Evolutionary conservation across 1,139 yeast species (phyloP), one percentile per base, ranked within the genome.

Genomic region (Pichia sp.): DNA sequence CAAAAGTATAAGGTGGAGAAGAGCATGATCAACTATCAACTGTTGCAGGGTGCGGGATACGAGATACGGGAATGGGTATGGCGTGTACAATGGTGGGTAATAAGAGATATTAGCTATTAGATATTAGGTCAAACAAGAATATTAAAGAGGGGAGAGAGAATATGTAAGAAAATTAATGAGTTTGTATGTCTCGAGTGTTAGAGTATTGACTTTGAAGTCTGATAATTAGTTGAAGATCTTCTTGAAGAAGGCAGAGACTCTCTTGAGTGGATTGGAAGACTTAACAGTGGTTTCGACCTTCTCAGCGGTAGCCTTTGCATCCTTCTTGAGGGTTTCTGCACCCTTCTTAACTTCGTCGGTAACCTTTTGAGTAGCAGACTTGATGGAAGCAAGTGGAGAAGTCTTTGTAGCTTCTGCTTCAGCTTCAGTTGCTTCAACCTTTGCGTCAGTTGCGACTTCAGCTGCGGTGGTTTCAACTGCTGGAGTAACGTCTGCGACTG

Each of bases 281-380:
- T 20, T 22, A 10, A 16, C 21, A 18, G 14, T 16, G 6, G 16
- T 17, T 43, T 32, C 38, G 39, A 38, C 40, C 37, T 47, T 30
- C 40, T 45, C 41, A 26, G 39, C 31, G 9, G 45, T 40, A 14
- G 36, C 22, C 16, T 34, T 34, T 14, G 34, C 22, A 29, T 37
- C 30, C 22, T 36, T 40, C 35, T 49, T 34, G 13, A 35, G 38
- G 15, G 41, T 38, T 15, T 44, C 46, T 19, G 37, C 47, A 14
- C 32, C 45, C 19, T 38, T 35, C 29, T 36, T 37, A 19, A 35
- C 30, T 24, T 37, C 46, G 5, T 29, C 39, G 31, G 28, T 38
- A 9, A 26, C 35, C 22, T 40, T 40, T 9, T 40, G 17, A 17
- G 39, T 38, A 22, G 45, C 40, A 8, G 39, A 35, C 14, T 35